Evolutionary conservation across 306 rosid species (phyloP).

Genomic region (Quercus variabilis): DNA sequence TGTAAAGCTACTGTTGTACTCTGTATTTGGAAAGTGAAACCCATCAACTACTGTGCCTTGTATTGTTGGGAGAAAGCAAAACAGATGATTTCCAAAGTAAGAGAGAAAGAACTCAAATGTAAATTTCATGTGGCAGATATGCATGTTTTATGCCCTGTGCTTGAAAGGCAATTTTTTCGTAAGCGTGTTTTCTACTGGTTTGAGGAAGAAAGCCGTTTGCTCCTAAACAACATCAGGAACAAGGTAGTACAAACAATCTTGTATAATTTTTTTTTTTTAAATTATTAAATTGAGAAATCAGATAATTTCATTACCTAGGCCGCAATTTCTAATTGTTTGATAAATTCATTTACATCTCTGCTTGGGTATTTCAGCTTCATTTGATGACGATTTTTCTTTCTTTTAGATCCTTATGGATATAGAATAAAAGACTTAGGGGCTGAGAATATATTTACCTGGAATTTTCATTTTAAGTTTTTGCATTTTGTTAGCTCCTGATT

Average conservation of each 20-base stretch:
- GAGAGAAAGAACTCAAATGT: neutral
- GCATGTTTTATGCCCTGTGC: neutral
- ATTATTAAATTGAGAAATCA: neutral
- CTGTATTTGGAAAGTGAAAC: conserved; percentile 6
- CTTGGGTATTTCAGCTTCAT: neutral
- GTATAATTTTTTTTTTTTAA: neutral
- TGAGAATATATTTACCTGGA: too few species aligned
- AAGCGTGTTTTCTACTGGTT: neutral
- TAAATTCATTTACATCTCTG: neutral
- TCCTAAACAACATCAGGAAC: neutral
- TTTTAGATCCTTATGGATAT: too few species aligned
- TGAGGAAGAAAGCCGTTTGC: neutral
- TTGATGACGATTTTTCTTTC: too few species aligned
- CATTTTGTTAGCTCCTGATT: too few species aligned
- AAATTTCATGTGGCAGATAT: neutral
- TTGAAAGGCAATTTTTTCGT: neutral
- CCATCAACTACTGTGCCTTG: neutral
- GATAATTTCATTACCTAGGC: neutral
- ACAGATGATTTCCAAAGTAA: neutral
- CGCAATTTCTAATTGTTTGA: neutral
- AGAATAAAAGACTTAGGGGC: too few species aligned
- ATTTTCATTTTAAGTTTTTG: too few species aligned
- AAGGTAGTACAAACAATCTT: neutral
- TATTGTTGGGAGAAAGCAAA: neutral
- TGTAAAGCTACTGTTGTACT: conserved; percentile 31